Conservation (phyloP, 176 grass and related monocot genomes). For the Chrysopogon serrulatus region DNA sequence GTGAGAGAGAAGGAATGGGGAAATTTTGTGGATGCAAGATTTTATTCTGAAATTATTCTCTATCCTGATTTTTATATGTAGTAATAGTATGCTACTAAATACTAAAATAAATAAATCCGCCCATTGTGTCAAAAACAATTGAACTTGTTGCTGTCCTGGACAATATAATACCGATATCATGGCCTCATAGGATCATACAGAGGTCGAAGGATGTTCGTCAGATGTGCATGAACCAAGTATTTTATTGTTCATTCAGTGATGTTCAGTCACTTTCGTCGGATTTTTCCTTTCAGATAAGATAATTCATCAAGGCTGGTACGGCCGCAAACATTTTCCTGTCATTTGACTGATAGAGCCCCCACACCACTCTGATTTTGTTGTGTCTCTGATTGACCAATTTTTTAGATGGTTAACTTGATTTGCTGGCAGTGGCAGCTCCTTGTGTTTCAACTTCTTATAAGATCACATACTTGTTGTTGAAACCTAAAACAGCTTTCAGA, state of each 20-base stretch:
- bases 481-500: too few relatives aligned
- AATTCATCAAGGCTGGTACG: neutral
- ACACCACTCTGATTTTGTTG: neutral
- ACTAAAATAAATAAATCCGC: neutral
- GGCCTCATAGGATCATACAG: too few relatives aligned
- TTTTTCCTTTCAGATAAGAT: constrained; percentile 19
- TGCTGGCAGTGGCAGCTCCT: neutral
- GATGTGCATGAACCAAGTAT: neutral
- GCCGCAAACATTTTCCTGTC: neutral
- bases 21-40: neutral
- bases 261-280: constrained; percentile 14
- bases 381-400: neutral
- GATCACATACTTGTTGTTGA: too few relatives aligned
- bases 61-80: neutral
- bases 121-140: neutral
- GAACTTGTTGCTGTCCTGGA: neutral
- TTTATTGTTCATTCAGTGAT: neutral
- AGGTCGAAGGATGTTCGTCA: neutral
- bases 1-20: neutral
- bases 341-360: neutral
- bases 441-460: neutral
- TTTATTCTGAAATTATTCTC: neutral
- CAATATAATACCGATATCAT: neutral
- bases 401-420: neutral
- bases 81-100: neutral